Evolutionary conservation across 2,329 filamentous ascomycete genomes (phyloP), one percentile per base, ranked within the genome.

Genomic region (Sarocladium kiliense): DNA sequence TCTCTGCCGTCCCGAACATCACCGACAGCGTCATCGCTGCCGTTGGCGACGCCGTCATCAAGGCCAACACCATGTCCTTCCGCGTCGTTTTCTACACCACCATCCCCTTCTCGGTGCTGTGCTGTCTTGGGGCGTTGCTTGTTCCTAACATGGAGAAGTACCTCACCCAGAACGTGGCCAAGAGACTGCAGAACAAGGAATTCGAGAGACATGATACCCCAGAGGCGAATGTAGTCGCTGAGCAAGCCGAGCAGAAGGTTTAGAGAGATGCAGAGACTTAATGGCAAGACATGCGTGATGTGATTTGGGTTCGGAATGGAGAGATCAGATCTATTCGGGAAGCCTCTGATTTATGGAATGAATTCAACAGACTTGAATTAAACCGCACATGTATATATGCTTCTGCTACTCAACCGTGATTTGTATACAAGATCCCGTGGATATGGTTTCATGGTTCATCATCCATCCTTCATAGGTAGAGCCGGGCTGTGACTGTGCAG

Each of bases 51-150:
- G 70, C 72, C 21, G 58, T 71, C 9, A 69, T 71, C 58, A 63
- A 65, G 11, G 73, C 74, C n/a, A 76, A 78, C 60, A 62, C 67
- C 4, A 56, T 67, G n/a, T 71, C 72, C 2, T 77, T 78, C 62
- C 64, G 65, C 55, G 68, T 70, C 3, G 75, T 80, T 1, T 79
- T 74, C 39, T 69, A 67, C 56, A 62, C 64, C 30, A 69, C 65
- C 10, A 71, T 74, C 34, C 71, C 72, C 4, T 75, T 72, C 64
- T 74, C 61, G 45, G 67, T 66, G 16, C 66, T 72, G 26, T 63
- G 70, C n/a, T 61, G 77, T 9, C 58, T 68, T 21, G 68, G 69
- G 7, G 66, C 73, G 9, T 58, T 69, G 16, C 58, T 76, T 4
- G 65, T 68, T 41, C 73, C 73, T 18, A 70, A 77, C 58, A 68